Conservation (phyloP, 345 rosid species). For the Bruguiera parviflora region DNA sequence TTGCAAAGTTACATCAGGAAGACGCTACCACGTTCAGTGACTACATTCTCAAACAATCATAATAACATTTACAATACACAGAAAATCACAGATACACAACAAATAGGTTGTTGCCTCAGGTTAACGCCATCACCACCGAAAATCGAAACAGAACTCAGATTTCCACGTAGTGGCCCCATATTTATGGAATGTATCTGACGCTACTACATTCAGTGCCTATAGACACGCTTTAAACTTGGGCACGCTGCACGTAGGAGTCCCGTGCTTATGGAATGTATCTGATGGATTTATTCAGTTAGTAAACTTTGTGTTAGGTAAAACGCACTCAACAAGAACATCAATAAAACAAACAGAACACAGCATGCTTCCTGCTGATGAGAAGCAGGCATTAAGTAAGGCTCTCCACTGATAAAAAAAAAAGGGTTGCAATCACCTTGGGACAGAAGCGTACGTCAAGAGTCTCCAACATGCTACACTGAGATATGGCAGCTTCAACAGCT, state of each 20-base stretch:
- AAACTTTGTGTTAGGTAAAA: neutral
- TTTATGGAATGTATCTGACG: constrained; percentile 59
- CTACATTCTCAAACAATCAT: constrained; percentile 9
- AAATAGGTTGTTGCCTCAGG: neutral
- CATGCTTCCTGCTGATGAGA: neutral
- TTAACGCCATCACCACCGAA: neutral
- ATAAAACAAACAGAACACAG: neutral
- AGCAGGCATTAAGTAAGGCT: neutral
- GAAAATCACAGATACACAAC: neutral
- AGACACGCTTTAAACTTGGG: constrained; percentile 83
- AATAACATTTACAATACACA: constrained; percentile 11
- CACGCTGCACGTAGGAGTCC: constrained; percentile 54
- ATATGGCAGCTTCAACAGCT: constrained; percentile 67
- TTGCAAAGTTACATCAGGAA: neutral
- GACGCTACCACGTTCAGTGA: constrained; percentile 3
- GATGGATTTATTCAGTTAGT: constrained; percentile 2
- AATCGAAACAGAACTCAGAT: neutral
- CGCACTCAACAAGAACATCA: neutral
- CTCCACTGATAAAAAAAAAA: neutral
- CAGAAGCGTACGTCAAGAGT: constrained; percentile 91
- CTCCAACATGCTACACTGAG: constrained; percentile 75
- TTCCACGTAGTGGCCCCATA: constrained; percentile 55
- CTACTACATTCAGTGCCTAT: constrained; percentile 16
- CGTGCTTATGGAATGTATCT: constrained; percentile 72
- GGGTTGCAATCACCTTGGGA: constrained; percentile 57